Evolutionary conservation across 163 green algal species (phyloP), one percentile per base, ranked within the genome.

Genomic region (Coccomyxa subellipsoidea): DNA sequence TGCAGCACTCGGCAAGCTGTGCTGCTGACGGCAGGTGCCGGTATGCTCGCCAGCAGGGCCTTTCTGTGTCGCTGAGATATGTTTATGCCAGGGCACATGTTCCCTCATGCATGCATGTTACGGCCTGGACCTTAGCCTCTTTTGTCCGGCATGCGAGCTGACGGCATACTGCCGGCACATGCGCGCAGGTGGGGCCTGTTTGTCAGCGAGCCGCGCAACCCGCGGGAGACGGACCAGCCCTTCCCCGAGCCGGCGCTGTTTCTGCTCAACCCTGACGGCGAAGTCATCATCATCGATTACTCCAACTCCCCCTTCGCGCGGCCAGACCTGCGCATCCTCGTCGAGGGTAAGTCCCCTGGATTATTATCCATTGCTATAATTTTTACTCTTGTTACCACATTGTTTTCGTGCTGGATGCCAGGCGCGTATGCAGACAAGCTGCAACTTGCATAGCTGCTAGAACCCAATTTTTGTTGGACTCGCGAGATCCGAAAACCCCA

Each of bases 231-330:
- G 35, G 84, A 87, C 72, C 81, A 82, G 59, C 83, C 87, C 3
- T 93, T 91, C 77, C 80, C 85, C 69, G 89, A 93, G 84, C 89
- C 89, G 32, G 89, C 89, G 7, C 78, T 93, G 81, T 92, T 93
- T 79, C 79, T 93, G 76, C 77, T 93, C 31, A 92, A 92, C 80
- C 86, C 88, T 5, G 89, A 89, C 9, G 89, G 89, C 7, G 78
- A 92, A 40, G 69, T 93, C 38, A 83, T 91, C 54, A 84, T 91
- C 18, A 31, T 89, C 66, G 85, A 87, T 40, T 90, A 90, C 86
- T 91, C 86, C 82, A 93, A 93, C 79, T 88, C 88, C 18, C 82
- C 80, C 75, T 93, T 92, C 66, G 86, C 86, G 38, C 84, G 88
- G 35, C 89, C 88, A 39, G 89, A 93, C 83, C 82, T 93, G 54